phyloP scores from a whole-genome alignment of 2,329 filamentous ascomycete genomes.

The Harringtonia aguacate region DNA sequence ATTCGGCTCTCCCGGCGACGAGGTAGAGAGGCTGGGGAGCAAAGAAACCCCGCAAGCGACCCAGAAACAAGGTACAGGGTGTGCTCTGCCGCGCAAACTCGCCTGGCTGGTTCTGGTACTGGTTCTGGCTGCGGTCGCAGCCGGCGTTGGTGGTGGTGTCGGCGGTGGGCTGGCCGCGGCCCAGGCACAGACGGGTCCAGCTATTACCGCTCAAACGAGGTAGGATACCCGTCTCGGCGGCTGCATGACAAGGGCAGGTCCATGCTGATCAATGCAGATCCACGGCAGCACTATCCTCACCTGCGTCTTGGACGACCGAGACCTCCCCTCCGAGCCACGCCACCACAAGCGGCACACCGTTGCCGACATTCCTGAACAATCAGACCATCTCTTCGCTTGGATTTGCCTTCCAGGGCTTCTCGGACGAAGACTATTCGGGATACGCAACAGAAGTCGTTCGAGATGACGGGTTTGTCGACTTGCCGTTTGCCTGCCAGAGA shows the following conservation, averaged over 20 bases:
- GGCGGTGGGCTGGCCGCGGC: slow-evolving; percentile 11
- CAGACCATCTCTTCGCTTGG: slow-evolving; percentile 9
- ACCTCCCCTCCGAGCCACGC: not conserved
- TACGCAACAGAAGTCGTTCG: slow-evolving; percentile 13
- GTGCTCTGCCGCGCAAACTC: slow-evolving; percentile 11
- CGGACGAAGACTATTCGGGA: slow-evolving; percentile 15
- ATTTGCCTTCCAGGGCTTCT: slow-evolving; percentile 22
- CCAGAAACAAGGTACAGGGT: slow-evolving; percentile 9
- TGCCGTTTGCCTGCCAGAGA: slow-evolving; percentile 10
- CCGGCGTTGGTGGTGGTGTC: slow-evolving; percentile 15
- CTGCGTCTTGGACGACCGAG: not conserved
- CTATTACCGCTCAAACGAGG: not conserved
- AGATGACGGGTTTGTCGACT: slow-evolving; percentile 15
- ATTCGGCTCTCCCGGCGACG: no score
- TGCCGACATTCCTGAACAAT: slow-evolving; percentile 13
- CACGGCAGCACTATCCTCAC: not conserved
- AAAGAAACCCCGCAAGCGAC: no score
- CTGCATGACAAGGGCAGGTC: no score
- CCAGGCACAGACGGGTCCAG: not conserved
- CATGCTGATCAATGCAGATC: no score
- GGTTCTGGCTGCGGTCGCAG: slow-evolving; percentile 12
- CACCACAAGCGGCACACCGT: slow-evolving; percentile 3
- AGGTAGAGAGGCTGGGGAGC: no score
- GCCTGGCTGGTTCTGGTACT: slow-evolving; percentile 13
- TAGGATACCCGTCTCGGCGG: not conserved